Evolutionary conservation across 2,329 filamentous ascomycete species (phyloP), one percentile per base, ranked within the genome.

Genomic region (Alternaria rosae): DNA sequence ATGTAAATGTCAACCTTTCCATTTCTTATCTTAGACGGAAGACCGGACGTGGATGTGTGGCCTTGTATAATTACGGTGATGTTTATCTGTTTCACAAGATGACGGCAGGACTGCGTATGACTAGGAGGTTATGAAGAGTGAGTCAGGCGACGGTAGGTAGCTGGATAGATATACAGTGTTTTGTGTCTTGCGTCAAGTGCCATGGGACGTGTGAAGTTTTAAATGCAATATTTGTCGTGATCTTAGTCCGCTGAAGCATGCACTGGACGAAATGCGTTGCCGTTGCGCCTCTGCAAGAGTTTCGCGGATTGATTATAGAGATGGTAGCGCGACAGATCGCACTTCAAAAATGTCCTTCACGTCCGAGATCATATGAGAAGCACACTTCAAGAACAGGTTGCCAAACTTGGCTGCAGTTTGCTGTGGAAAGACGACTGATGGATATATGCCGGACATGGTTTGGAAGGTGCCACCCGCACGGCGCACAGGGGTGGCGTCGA

Each of bases 21-120:
- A 64, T 70, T 70, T 65, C 45, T 61, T 52, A 63, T 57, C 60
- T 25, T 71, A 69, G 68, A 71, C 57, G 62, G 65, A 66, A 30
- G 59, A 56, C 66, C 26, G 45, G 63, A 67, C 57, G 26, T 64
- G 66, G 64, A 62, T 59, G 32, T 54, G 61, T 28, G 30, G 47
- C 61, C 62, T 58, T 75, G 70, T 72, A 74, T 66, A 66, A 73
- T 66, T 70, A 71, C 54, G 35, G 70, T 72, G 70, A 71, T 66
- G 57, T 68, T 68, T 67, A 13, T 9, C 28, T 11, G 61, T 65
- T 66, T 65, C 61, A 62, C 62, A 61, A 66, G 63, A 62, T 60
- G 44, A 51, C 47, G 6, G 20, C 30, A 51, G 28, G 25, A 15
- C 0, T 32, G 47, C 30, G 13, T 8, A 51, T 51, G 47, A 38